Evolutionary conservation across 441 rosid genomes (phyloP), one percentile per base, ranked within the genome.

Genomic region (Jatropha multifida): DNA sequence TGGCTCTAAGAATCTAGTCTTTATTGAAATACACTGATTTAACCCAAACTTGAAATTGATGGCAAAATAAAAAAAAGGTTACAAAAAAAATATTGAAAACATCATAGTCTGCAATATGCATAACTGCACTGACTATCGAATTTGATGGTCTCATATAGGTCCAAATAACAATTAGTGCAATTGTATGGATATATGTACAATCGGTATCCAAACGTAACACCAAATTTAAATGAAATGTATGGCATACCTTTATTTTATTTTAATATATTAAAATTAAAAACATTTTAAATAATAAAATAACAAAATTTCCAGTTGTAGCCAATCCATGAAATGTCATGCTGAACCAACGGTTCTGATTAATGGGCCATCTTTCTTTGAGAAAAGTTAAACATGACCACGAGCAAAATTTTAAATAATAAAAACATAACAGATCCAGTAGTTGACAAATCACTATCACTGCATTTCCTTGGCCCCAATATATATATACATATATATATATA

Each of bases 401-500:
- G 61, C 20, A 13, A n/a, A 51, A 4, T 13, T n/a, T 51, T 64
- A 51, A 76, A 69, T 68, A 37, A 55, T 37, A 7, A n/a, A 71
- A 66, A 69, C 69, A 76, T 72, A 56, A 78, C 73, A 51, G 81
- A 81, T 71, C 79, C 75, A 64, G 85, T 81, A 59, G 88, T 82
- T 82, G 85, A 80, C 75, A 78, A 76, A 84, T 83, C 83, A 78
- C 79, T 40, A 66, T 81, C 88, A 71, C 68, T 76, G 76, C 81
- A 77, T 77, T 73, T 49, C 17, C 32, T 38, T 51, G 61, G 65
- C 68, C 76, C 56, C 7, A 15, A 8, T 26, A n/a, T 32, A 42
- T 11, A 38, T 32, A 64, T 40, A n/a, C 1, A 12, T 18, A 48
- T n/a, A 38, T 32, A 64, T 40, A n/a, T 6, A 12, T 18, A 48